Base-by-base conservation (phyloP, 345 rosid genomes). In the Lenwebbia sp. region DNA sequence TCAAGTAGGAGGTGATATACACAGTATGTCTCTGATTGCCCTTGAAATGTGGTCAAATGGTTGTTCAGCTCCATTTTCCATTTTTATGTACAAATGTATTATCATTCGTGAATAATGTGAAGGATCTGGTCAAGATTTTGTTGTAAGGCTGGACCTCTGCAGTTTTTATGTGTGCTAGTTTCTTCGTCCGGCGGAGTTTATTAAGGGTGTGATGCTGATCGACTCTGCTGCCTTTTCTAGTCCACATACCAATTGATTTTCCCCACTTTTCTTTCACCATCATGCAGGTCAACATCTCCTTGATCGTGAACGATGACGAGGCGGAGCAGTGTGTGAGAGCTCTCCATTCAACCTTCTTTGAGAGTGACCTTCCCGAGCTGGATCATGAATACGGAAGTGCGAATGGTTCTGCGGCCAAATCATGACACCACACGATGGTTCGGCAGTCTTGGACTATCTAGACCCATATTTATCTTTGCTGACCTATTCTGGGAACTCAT, bases 251-350 rank as follows among this genome's bases (percentile, higher is more conserved):
- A 33, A 70, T 23, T 22, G 44, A 55, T 84, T 54, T 44, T 14
- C 70, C 85, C 41, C 53, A 8, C 50, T 47, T 81, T 56, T n/a
- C 54, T 87, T 52, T 47, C 26, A 47, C 65, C 76, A 10, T 51
- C 83, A 10, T 78, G 82, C 88, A 96, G 99, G 99, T 97, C 82
- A 97, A 97, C 85, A 96, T 96, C 85, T 97, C 99, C 23, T 88
- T 97, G 91, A 94, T 96, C 9, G 99, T 97, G 87, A 91, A 96
- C 58, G 97, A 95, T 54, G 86, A 91, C 8, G 98, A 97, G 92
- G 94, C 99, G 22, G 98, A 96, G 88, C 92, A 93, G 84, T 96
- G 96, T 85, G 99, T 97, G 41, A 91, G 93, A 88, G 94, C 98
- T 86, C 95, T 97, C 83, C 99, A 95, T 88, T 37, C 87, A 4